Percentiles rank a stretch among this genome's conserved stretches.
phyloP scores from a whole-genome alignment of 1,284 basidiomycete species.

The Moesziomyces antarcticus region DNA sequence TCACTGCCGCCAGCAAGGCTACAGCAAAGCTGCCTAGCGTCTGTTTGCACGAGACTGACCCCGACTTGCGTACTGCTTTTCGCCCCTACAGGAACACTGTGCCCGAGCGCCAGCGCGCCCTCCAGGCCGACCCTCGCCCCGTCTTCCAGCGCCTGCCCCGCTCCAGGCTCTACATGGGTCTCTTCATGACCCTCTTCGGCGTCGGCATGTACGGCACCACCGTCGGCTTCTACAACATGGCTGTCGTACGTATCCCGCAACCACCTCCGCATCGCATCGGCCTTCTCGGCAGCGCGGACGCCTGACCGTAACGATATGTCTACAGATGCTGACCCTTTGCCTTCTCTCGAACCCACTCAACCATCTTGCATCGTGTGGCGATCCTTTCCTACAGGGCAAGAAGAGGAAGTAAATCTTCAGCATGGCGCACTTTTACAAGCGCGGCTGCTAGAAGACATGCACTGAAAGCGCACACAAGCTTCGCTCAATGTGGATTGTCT shows the following conservation, averaged over 20 bases:
- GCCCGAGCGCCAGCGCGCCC: slow-evolving; percentile 59
- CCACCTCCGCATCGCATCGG: slow-evolving; percentile 1
- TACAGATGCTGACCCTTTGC: not conserved
- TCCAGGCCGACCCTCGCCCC: slow-evolving; percentile 60
- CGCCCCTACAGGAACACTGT: slow-evolving; percentile 52
- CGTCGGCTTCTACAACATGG: slow-evolving; percentile 63
- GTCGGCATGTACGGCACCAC: slow-evolving; percentile 60
- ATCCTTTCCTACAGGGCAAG: slow-evolving; percentile 31
- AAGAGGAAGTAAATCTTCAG: slow-evolving; percentile 24
- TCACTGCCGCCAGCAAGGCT: not conserved
- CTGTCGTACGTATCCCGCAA: slow-evolving; percentile 46
- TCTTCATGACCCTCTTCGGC: slow-evolving; percentile 63
- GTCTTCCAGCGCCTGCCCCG: slow-evolving; percentile 62
- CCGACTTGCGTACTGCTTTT: not conserved
- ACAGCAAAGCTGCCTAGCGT: no score
- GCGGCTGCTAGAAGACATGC: no score
- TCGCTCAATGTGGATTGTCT: slow-evolving; percentile 1
- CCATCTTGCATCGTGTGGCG: not conserved
- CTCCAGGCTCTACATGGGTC: slow-evolving; percentile 60
- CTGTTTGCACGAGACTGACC: slow-evolving; percentile 1
- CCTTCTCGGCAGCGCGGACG: not conserved
- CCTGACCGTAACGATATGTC: no score
- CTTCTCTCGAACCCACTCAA: not conserved
- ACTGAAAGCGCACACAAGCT: not conserved
- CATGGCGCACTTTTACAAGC: no score